Conservation (phyloP, 768 basidiomycete genomes). For the Rhodotorula babjevae region DNA sequence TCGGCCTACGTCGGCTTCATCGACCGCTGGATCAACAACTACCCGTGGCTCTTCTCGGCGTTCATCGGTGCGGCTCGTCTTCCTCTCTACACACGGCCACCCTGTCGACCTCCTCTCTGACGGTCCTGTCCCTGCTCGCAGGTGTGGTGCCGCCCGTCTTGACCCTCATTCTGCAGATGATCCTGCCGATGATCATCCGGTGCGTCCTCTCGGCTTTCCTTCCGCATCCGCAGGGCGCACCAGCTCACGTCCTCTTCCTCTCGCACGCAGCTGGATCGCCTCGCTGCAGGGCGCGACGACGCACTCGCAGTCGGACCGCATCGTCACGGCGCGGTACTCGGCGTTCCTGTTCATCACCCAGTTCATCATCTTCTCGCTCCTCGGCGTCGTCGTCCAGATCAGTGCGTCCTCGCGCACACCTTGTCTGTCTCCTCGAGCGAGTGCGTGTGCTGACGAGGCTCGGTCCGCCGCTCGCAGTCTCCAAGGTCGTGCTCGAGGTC, state of each 20-base stretch:
- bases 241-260: background rate
- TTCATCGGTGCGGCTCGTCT: slow-evolving; percentile 79
- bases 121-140: too few species aligned
- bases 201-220: slow-evolving; percentile 51
- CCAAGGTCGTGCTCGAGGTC: slow-evolving; percentile 53
- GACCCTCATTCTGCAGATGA: slow-evolving; percentile 66
- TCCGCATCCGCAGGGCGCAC: too few species aligned
- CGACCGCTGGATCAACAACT: slow-evolving; percentile 61
- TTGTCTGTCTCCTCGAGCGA: rapidly evolving
- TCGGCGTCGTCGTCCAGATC: slow-evolving; percentile 39
- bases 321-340: slow-evolving; percentile 87
- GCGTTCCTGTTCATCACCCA: slow-evolving; percentile 87
- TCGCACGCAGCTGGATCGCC: slow-evolving; percentile 32
- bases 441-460: background rate
- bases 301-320: slow-evolving; percentile 58
- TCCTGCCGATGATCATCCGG: slow-evolving; percentile 88
- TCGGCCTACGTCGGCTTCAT: slow-evolving; percentile 66
- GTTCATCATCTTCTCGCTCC: slow-evolving; percentile 73
- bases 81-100: too few species aligned
- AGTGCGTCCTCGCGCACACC: background rate
- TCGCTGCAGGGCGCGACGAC: slow-evolving; percentile 40
- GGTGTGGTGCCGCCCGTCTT: slow-evolving; percentile 81
- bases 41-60: slow-evolving; percentile 67
- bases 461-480: slow-evolving; percentile 30
- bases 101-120: too few species aligned